phyloP scores from a whole-genome alignment of 805 yeast genomes.

The Candida hungchunana region DNA sequence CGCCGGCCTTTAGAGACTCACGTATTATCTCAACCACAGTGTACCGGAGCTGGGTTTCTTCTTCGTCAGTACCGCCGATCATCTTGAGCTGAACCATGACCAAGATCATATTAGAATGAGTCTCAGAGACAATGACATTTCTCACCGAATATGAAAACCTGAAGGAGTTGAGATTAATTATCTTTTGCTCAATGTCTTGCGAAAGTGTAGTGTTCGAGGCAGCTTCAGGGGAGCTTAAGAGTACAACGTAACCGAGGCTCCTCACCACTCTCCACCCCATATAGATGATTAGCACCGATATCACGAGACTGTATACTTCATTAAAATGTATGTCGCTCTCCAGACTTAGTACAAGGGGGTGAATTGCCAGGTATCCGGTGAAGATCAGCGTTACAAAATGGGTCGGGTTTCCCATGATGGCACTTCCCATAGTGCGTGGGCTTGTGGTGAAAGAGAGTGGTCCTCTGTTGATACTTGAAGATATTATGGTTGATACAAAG shows the following conservation, averaged over 20 bases:
- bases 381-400: conserved; percentile 43
- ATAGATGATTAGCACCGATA: conserved; percentile 41
- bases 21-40: conserved; percentile 41
- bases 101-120: conserved; percentile 56
- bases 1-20: conserved; percentile 24
- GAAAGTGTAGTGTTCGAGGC: conserved; percentile 35
- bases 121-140: conserved; percentile 51
- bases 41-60: conserved; percentile 52
- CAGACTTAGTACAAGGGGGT: conserved; percentile 31
- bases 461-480: conserved; percentile 24
- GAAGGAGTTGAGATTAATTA: conserved; percentile 48
- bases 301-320: conserved; percentile 42
- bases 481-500: conserved; percentile 29
- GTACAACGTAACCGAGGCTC: conserved; percentile 46
- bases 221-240: conserved; percentile 49
- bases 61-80: conserved; percentile 71
- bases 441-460: conserved; percentile 1
- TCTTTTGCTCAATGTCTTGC: conserved; percentile 38
- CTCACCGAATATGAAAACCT: conserved; percentile 45
- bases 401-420: conserved; percentile 26
- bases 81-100: conserved; percentile 52
- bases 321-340: conserved; percentile 29
- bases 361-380: conserved; percentile 35
- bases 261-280: conserved; percentile 51
- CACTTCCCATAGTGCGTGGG: conserved; percentile 11